Percentiles rank a stretch among this genome's conserved stretches.
phyloP scores from a whole-genome alignment of 2,329 filamentous ascomycete genomes.

The Hymenoscyphus fructigenus region DNA sequence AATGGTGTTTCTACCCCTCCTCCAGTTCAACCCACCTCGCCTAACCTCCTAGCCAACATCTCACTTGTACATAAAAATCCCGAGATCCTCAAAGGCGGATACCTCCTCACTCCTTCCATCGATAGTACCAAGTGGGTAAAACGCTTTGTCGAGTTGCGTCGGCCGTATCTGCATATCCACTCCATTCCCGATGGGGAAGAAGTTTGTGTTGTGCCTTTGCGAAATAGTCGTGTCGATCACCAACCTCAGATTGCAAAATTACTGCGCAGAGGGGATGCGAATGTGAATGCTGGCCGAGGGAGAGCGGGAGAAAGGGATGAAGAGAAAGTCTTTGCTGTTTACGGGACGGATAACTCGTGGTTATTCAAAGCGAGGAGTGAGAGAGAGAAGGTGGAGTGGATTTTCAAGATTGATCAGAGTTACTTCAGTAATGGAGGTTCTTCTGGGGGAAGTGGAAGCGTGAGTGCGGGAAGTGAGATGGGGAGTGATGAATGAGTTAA shows the following conservation, averaged over 20 bases:
- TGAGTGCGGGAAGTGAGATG: slow-evolving; percentile 5
- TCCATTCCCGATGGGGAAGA: slow-evolving; percentile 84
- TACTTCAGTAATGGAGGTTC: slow-evolving; percentile 34
- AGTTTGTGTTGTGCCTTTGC: slow-evolving; percentile 82
- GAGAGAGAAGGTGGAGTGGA: slow-evolving; percentile 95
- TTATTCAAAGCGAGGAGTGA: slow-evolving; percentile 88
- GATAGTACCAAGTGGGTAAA: slow-evolving; percentile 84
- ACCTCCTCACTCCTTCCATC: slow-evolving; percentile 80
- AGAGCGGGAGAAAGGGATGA: slow-evolving; percentile 34
- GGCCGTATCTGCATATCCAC: slow-evolving; percentile 90
- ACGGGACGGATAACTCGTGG: slow-evolving; percentile 92
- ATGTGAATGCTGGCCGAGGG: slow-evolving; percentile 21
- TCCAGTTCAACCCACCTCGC: slow-evolving; percentile 44
- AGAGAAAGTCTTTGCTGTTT: slow-evolving; percentile 78
- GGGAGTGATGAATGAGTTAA: slow-evolving; percentile 2
- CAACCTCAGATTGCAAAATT: slow-evolving; percentile 83
- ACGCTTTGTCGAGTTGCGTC: slow-evolving; percentile 86
- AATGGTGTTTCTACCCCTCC: slow-evolving; percentile 52
- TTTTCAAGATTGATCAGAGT: slow-evolving; percentile 83
- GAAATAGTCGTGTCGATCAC: slow-evolving; percentile 88
- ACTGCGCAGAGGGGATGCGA: slow-evolving; percentile 45
- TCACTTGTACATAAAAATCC: slow-evolving; percentile 79
- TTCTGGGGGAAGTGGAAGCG: slow-evolving; percentile 20
- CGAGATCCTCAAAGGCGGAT: slow-evolving; percentile 79
- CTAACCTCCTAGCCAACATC: slow-evolving; percentile 72